phyloP scores from a whole-genome alignment of 1,284 basidiomycete genomes.

The Irpex sp. region DNA sequence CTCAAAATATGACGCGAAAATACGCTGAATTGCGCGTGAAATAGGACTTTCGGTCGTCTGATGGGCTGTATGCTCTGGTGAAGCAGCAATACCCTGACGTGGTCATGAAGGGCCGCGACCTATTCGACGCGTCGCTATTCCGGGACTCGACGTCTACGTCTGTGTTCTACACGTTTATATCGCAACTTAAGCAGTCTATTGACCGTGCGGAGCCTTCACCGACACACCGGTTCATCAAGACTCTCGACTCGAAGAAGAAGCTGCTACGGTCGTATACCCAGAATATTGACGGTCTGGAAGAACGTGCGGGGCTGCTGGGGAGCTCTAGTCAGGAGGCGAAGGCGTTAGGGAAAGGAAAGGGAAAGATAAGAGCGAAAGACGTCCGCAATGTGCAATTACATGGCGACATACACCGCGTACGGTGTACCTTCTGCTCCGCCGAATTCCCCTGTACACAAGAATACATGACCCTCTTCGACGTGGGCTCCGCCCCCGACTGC shows the following conservation, averaged over 20 bases:
- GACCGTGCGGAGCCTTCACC: constrained; percentile 76
- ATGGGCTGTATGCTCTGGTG: constrained; percentile 85
- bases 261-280: constrained; percentile 90
- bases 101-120: constrained; percentile 82
- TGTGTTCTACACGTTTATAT: constrained; percentile 92
- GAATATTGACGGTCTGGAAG: constrained; percentile 93
- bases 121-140: constrained; percentile 87
- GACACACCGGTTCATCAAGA: constrained; percentile 86
- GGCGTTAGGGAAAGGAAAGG: constrained; percentile 48
- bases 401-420: constrained; percentile 84
- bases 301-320: constrained; percentile 68
- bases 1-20: not conserved
- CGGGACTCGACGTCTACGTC: constrained; percentile 80
- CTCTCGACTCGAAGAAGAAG: constrained; percentile 79
- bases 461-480: constrained; percentile 57
- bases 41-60: constrained; percentile 86
- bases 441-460: constrained; percentile 64
- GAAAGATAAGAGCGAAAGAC: constrained; percentile 58
- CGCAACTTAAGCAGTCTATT: constrained; percentile 80
- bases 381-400: constrained; percentile 88
- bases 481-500: constrained; percentile 73
- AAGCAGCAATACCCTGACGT: constrained; percentile 80
- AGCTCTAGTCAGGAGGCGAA: constrained; percentile 52
- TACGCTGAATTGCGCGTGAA: not conserved
- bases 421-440: constrained; percentile 77